Base-by-base conservation (phyloP, 176 grass and related monocot species). In the Pontederia crassipes region DNA sequence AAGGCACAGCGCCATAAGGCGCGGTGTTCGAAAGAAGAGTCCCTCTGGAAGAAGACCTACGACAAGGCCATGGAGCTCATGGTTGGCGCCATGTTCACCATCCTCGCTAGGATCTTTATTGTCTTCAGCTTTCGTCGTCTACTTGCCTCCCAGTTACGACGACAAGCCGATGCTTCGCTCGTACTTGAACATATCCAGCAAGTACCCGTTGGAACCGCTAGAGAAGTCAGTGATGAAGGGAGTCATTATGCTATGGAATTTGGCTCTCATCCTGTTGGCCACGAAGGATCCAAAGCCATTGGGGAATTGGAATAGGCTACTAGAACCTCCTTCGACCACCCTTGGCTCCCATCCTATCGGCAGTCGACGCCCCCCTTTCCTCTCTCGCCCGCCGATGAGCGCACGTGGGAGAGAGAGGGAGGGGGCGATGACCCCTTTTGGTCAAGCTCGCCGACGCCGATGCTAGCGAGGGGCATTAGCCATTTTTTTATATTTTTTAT, bases 11-110 rank as follows among this genome's bases (percentile, higher is more conserved):
- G 70, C 3, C 78, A 80, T 0, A 77, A 53, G 65, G 75, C 87
- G 32, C 75, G 81, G 7, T 79, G 74, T 48, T 81, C 87, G 32
- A 85, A 48, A 73, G 81, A 82, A 13, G 75, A 71, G 9, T 96
- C 91, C 1, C 78, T 90, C 4, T 96, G 86, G 91, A 79, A 59
- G 40, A 59, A 71, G 15, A 66, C 72, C 58, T 66, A 79, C 50
- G 78, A 88, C 57, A 83, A 92, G 74, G 79, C 81, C 6, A 81
- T 89, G 0, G 32, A 65, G 8, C 84, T 98, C 45, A 83, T 98
- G 93, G 67, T 74, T 49, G 69, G 74, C 46, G 85, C 88, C 54
- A 74, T 82, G 1, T 85, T 79, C 67, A 79, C 82, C 2, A 56
- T 78, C 59, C 92, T 92, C 79, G 60, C 54, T 54, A 74, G 81